Conservation (phyloP, 139 green algal genomes). For the Chlorella sp. region DNA sequence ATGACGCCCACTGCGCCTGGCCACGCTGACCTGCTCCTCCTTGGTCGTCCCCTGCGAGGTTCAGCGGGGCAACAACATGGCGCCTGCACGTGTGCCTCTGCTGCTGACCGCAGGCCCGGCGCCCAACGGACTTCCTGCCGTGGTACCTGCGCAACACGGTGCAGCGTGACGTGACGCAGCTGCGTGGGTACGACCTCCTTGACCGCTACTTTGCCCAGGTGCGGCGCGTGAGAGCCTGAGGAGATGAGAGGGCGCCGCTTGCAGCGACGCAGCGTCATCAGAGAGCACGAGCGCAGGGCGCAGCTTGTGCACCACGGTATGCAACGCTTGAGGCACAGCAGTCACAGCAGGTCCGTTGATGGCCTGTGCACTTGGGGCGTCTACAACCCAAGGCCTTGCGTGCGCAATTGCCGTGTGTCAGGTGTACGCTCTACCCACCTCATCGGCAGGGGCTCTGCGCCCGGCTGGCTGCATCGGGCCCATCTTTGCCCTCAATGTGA, state of each 20-base stretch:
- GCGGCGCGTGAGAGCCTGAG: no score
- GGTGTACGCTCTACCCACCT: not conserved
- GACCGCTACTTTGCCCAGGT: constrained; percentile 4
- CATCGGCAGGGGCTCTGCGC: not conserved
- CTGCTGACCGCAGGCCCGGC: constrained; percentile 2
- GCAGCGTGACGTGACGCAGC: constrained; percentile 10
- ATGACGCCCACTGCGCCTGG: no score
- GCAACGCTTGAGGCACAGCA: not conserved
- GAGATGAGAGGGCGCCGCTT: not conserved
- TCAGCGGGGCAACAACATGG: no score
- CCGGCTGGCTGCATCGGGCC: constrained; percentile 22
- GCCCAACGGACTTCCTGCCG: constrained; percentile 16
- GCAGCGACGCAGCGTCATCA: not conserved
- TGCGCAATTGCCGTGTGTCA: not conserved
- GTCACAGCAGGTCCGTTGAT: not conserved
- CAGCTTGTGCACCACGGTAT: not conserved
- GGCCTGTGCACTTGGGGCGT: not conserved
- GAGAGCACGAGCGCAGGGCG: no score
- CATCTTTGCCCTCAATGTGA: constrained; percentile 10
- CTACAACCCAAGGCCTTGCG: not conserved
- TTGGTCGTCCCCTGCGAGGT: no score
- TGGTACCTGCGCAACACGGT: not conserved
- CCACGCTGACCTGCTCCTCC: no score
- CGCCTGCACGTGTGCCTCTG: no score
- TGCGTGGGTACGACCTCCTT: constrained; percentile 14